Base-by-base conservation (phyloP, 495 filamentous ascomycete species). In the Neohortaea acidophila region DNA sequence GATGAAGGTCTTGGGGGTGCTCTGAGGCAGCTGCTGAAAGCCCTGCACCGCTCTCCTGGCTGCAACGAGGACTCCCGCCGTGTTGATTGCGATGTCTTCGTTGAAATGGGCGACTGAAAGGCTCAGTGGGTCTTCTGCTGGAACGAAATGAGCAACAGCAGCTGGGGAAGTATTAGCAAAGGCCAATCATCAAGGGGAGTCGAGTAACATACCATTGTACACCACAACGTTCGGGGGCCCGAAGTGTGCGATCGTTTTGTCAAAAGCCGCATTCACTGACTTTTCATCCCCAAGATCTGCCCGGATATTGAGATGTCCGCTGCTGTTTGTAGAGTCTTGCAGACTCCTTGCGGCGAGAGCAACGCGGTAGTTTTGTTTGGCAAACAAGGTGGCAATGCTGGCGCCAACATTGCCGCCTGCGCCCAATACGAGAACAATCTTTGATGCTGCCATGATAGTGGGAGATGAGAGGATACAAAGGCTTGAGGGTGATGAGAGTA, bases 1-100 rank as follows among this genome's bases (percentile, higher is more conserved):
- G 35, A 67, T 66, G 41, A 65, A 67, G 6, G 56, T 51, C 51
- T 61, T 66, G 41, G 53, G 57, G 20, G 43, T 37, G 24, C 47
- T 55, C 44, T 53, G 47, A 7, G 61, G 60, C 15, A 65, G 53
- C 22, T 49, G 49, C 33, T 52, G 54, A 53, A 56, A 67, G 13
- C 51, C 61, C 8, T 34, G 38, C 25, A 65, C 48, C 17, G 64
- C 60, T 46, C 67, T 34, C 31, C 63, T 58, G 0, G 63, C 62
- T 0, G 61, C 60, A 15, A 65, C 49, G 25, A 61, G 64, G 19
- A 61, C 51, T 21, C 58, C 62, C 7, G 59, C 48, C 5, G 59
- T 56, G 25, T 63, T 63, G 27, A 63, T 47, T 28, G 55, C 57
- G 41, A 66, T 41, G 42, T 67, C 61, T 33, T 24, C 26, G 12